A percentile compares a stretch with the other conserved stretches of the same genome.
phyloP scores from a whole-genome alignment of 2,329 filamentous ascomycete species.

The Malbranchea zuffiana region DNA sequence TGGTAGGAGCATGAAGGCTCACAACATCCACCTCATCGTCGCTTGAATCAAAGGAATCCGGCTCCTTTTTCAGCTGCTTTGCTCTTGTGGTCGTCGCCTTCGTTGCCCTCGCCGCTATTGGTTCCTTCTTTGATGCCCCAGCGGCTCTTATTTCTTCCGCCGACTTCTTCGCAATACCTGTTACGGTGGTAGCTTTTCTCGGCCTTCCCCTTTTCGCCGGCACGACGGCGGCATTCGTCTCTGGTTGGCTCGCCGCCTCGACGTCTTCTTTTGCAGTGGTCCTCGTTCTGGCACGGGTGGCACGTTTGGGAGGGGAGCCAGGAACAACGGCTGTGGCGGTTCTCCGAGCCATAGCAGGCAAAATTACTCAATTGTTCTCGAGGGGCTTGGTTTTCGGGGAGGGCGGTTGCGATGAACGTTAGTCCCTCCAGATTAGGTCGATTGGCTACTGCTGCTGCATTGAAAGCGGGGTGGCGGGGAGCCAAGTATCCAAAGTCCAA shows the following conservation, averaged over 20 bases:
- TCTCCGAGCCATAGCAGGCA: conserved; percentile 13
- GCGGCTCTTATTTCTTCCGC: neutral
- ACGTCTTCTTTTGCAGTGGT: conserved; percentile 1
- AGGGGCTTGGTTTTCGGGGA: neutral
- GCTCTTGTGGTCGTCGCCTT: conserved; percentile 6
- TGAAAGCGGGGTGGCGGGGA: too few species aligned
- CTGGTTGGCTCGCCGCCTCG: conserved; percentile 1
- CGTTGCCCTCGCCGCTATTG: conserved; percentile 5
- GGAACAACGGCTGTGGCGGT: conserved; percentile 8
- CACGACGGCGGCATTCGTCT: neutral
- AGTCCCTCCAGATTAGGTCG: neutral
- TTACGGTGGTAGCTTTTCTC: conserved; percentile 8
- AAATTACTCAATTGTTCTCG: too few species aligned
- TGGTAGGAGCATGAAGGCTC: conserved; percentile 1
- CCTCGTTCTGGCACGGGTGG: conserved; percentile 15
- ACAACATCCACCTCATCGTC: conserved; percentile 17
- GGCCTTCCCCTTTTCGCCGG: conserved; percentile 13
- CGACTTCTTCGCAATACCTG: conserved; percentile 1
- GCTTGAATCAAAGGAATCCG: conserved; percentile 9
- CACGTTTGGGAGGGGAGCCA: conserved; percentile 13
- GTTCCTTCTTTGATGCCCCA: conserved; percentile 1
- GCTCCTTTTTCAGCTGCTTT: conserved; percentile 1
- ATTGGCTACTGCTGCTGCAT: too few species aligned
- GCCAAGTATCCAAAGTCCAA: neutral
- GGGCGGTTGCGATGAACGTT: neutral